Conservation (phyloP, 225 moss, liverwort and hornwort genomes). For the Physcomitrium patens region DNA sequence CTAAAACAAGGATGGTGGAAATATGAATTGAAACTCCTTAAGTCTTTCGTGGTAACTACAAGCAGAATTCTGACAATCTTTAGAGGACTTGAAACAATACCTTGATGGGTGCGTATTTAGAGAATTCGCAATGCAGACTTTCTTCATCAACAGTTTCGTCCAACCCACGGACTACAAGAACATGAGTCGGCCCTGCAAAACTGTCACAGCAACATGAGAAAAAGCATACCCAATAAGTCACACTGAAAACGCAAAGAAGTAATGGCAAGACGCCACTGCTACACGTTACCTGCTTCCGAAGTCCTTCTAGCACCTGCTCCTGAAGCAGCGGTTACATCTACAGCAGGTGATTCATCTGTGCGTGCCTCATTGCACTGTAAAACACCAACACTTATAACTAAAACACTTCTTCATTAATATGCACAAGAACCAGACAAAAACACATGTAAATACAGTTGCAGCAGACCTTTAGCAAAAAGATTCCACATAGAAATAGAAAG, state of each 20-base stretch:
- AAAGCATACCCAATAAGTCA: conserved; percentile 13
- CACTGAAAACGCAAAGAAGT: conserved; percentile 7
- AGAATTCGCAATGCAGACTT: conserved; percentile 91
- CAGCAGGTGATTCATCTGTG: conserved; percentile 94
- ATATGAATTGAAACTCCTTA: conserved; percentile 11
- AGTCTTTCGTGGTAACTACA: neutral
- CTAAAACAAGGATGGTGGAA: conserved; percentile 1
- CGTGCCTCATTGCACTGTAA: conserved; percentile 95
- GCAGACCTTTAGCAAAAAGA: neutral
- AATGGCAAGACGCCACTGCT: conserved; percentile 13
- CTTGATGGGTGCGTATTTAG: conserved; percentile 97
- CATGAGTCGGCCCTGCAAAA: conserved; percentile 94
- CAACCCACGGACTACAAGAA: conserved; percentile 94
- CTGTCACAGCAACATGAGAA: conserved; percentile 26
- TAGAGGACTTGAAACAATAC: conserved; percentile 37
- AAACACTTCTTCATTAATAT: conserved; percentile 11
- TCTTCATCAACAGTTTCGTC: conserved; percentile 95
- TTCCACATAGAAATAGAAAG: conserved; percentile 19
- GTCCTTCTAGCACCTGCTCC: conserved; percentile 70
- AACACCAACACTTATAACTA: conserved; percentile 20
- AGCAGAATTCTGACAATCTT: neutral
- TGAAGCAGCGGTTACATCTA: conserved; percentile 80
- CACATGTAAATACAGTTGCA: neutral
- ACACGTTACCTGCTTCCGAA: conserved; percentile 75
- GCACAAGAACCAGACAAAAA: neutral